phyloP scores from a whole-genome alignment of 78 protist species.

The Dictyostelium brefeldianum region DNA sequence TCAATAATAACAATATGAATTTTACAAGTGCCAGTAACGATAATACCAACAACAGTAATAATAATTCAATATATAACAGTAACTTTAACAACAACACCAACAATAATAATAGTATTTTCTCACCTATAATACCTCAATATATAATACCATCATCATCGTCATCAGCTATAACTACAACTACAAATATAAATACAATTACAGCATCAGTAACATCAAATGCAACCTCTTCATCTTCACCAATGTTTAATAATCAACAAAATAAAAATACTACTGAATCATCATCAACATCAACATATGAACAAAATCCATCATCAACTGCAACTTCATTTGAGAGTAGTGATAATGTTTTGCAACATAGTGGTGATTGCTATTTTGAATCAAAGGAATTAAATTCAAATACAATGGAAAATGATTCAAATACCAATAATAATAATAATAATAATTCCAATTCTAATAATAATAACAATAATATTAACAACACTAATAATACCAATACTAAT shows the following conservation, averaged over 20 bases:
- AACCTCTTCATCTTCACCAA: background rate
- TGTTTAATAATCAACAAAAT: background rate
- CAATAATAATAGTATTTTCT: background rate
- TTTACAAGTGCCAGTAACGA: background rate
- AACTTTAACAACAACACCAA: background rate
- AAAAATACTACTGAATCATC: background rate
- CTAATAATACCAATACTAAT: too few species aligned
- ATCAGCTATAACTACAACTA: background rate
- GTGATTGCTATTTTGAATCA: background rate
- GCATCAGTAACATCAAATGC: background rate
- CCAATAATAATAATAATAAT: too few species aligned
- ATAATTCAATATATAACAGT: background rate
- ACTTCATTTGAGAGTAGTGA: slow-evolving; percentile 1
- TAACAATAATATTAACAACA: too few species aligned
- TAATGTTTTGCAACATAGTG: background rate
- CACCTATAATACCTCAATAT: background rate
- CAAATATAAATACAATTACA: background rate
- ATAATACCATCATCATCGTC: background rate
- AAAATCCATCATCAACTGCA: slow-evolving; percentile 13
- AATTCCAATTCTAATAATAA: too few species aligned
- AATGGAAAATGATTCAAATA: background rate
- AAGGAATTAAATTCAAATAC: background rate
- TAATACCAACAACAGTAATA: background rate
- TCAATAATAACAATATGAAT: background rate
- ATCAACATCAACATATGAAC: background rate